Evolutionary conservation across 2,329 filamentous ascomycete species (phyloP).

Genomic region (Rasamsonia emersonii): DNA sequence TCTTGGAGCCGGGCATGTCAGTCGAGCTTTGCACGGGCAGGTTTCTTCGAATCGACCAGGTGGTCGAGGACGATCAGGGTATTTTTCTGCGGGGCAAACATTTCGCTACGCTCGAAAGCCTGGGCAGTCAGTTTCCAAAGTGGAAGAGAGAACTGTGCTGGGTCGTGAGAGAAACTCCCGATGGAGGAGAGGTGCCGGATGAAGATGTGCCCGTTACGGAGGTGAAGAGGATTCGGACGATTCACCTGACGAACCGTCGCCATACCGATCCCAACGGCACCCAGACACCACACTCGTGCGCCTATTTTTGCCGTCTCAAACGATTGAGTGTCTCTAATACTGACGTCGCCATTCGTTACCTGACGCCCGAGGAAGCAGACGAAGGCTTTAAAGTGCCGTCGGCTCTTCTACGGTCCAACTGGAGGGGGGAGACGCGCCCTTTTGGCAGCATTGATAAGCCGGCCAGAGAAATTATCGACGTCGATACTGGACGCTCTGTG

Average conservation of each 20-base stretch:
- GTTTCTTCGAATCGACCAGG: constrained; percentile 33
- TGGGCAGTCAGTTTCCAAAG: constrained; percentile 28
- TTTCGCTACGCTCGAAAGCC: constrained; percentile 22
- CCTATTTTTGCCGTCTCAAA: constrained; percentile 26
- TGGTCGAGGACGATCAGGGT: constrained; percentile 19
- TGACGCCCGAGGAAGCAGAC: constrained; percentile 24
- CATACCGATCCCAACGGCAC: constrained; percentile 29
- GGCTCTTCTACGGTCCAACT: constrained; percentile 18
- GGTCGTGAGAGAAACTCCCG: constrained; percentile 27
- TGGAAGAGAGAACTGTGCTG: constrained; percentile 40
- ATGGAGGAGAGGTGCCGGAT: constrained; percentile 5
- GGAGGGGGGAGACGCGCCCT: constrained; percentile 23
- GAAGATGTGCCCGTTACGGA: constrained; percentile 33
- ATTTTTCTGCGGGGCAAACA: constrained; percentile 32
- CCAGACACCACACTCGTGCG: constrained; percentile 20
- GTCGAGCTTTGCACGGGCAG: constrained; percentile 30
- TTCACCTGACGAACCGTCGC: constrained; percentile 49
- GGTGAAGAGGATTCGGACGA: constrained; percentile 33
- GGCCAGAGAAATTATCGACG: constrained; percentile 1
- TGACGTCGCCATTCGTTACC: constrained; percentile 20
- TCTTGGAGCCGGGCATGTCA: constrained; percentile 20
- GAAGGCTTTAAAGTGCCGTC: constrained; percentile 9
- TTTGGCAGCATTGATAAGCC: constrained; percentile 19
- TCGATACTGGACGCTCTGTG: constrained; percentile 2
- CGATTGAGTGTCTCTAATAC: constrained; percentile 14